Conservation (phyloP, 257 asterid species). For the Striga asiatica region DNA sequence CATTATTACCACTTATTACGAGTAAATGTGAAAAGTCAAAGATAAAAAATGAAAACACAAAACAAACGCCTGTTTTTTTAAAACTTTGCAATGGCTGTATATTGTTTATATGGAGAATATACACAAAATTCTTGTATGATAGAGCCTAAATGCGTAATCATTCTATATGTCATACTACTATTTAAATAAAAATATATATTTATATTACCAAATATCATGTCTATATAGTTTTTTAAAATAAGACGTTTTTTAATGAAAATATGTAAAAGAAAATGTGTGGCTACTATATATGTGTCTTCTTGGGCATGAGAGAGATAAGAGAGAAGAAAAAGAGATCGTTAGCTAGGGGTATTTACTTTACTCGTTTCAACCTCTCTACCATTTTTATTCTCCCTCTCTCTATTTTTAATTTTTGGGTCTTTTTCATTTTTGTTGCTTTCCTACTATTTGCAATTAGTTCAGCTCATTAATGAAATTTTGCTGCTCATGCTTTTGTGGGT, state of each 20-base stretch:
- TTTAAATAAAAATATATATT: no score
- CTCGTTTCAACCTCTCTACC: conserved; percentile 25
- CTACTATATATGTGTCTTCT: not conserved
- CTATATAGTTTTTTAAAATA: no score
- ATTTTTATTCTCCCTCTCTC: no score
- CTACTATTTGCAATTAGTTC: conserved; percentile 6
- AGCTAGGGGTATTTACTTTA: conserved; percentile 33
- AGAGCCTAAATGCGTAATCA: no score
- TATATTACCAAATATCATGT: no score
- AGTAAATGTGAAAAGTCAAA: not conserved
- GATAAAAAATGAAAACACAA: not conserved
- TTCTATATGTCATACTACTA: no score
- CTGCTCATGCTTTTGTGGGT: not conserved
- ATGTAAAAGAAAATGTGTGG: no score
- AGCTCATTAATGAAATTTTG: conserved; percentile 18
- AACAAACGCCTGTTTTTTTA: no score
- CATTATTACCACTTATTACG: conserved; percentile 3
- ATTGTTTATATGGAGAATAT: no score
- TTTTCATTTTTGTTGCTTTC: not conserved
- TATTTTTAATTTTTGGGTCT: not conserved
- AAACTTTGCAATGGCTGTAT: no score
- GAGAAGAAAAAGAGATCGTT: conserved; percentile 3
- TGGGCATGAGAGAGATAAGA: conserved; percentile 2
- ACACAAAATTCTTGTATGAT: no score
- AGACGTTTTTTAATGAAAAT: no score